Base-by-base conservation (phyloP, 305 asterid species). In the Andrographis paniculata region DNA sequence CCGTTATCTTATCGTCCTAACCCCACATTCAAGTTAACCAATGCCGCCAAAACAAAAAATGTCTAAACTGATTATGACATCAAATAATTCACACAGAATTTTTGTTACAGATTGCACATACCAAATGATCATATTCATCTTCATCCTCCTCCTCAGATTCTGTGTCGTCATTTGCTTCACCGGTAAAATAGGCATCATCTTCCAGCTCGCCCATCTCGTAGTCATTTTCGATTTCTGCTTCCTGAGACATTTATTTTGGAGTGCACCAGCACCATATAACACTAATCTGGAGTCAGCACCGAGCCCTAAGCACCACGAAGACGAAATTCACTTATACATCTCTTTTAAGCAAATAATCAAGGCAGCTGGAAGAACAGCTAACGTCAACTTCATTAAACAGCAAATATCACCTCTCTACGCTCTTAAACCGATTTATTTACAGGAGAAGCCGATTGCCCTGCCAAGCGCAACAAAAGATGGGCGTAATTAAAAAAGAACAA, bases 101-200 rank as follows among this genome's bases (percentile, higher is more conserved):
- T 24, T 1, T 3, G 28, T 1, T 3, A n/a, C 17, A 53, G 23
- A 54, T 50, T 31, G 43, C 46, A 67, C 78, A 20, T 56, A 71
- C 78, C 78, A 67, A 67, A 56, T 63, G 52, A 45, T 63, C 71
- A 50, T 67, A 52, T 45, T 58, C 74, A 55, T 71, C 78, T 45
- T 67, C 78, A 4, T 71, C 78, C 20, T 66, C 74, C 44, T 66
- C 75, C 4, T 64, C 77, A 9, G 74, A 71, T 40, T 67, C 78
- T 0, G 74, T 18, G 41, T 71, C 77, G 22, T 59, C 74, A 63
- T 63, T 53, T 28, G 63, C 24, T 50, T 63, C 52, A 56, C 71
- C 74, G 56, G 63, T 60, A 45, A 56, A 67, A 60, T 63, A 56
- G 63, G 63, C 50, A 42, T 71, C 73, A 9, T 63, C 78, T 4